These are phyloP conservation scores for Phaeophleospora eucalypticola DNA, from an alignment of 2,329 filamentous ascomycete genomes.

Conservation along the genomic window DNA sequence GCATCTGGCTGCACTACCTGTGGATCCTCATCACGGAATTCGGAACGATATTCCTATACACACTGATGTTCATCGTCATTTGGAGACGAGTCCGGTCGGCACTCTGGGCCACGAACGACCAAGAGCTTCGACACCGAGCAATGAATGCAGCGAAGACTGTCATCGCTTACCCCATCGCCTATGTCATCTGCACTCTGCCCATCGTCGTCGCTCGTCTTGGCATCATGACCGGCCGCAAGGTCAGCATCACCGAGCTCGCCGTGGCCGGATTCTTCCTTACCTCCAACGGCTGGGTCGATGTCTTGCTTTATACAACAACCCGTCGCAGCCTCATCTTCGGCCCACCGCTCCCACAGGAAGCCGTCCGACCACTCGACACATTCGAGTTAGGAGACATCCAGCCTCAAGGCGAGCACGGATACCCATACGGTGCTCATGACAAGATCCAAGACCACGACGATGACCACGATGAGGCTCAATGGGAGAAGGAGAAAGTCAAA, in stretches of 20 bases:
- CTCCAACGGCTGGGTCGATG: constrained; percentile 55
- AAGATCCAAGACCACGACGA: not conserved
- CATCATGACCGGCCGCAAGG: constrained; percentile 46
- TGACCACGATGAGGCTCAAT: not conserved
- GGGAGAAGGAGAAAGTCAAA: not conserved
- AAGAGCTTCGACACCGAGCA: constrained; percentile 44
- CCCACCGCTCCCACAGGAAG: constrained; percentile 5
- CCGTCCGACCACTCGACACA: constrained; percentile 14
- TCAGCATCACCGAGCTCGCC: constrained; percentile 42
- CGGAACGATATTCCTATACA: constrained; percentile 48
- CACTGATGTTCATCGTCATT: constrained; percentile 27
- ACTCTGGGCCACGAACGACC: constrained; percentile 14
- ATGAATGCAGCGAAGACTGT: constrained; percentile 39
- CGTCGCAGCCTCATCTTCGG: constrained; percentile 30
- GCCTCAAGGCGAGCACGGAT: not conserved
- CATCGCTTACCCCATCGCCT: constrained; percentile 64
- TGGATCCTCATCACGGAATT: constrained; percentile 58
- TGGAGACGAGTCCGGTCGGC: constrained; percentile 18
- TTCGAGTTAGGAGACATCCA: constrained; percentile 3
- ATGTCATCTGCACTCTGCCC: constrained; percentile 62
- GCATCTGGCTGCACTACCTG: constrained; percentile 59
- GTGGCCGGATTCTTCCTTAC: constrained; percentile 53
- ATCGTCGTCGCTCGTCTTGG: constrained; percentile 60
- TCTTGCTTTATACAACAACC: constrained; percentile 54
- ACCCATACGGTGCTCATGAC: not conserved